These are phyloP conservation scores for Fusarium xylarioides DNA, from an alignment of 2,329 filamentous ascomycete species.

Conservation along the genomic window DNA sequence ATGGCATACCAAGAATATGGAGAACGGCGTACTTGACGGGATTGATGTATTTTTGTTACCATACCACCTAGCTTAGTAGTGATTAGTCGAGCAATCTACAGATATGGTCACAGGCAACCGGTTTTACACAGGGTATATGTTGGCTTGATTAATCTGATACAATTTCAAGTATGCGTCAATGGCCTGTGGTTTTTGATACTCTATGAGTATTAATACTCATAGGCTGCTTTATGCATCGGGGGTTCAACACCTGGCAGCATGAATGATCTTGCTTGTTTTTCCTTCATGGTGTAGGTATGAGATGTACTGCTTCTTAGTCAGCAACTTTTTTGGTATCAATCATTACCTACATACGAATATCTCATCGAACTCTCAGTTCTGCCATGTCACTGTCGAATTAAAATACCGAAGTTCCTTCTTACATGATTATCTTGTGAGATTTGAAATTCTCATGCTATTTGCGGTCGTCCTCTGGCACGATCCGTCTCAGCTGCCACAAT, in stretches of 20 bases:
- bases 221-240: not conserved
- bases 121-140: not conserved
- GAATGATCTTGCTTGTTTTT: not conserved
- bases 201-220: not conserved
- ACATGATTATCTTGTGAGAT: not conserved
- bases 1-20: not conserved
- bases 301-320: slow-evolving; percentile 32
- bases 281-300: not conserved
- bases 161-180: not conserved
- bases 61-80: slow-evolving; percentile 1
- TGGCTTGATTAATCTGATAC: not conserved
- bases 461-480: not conserved
- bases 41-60: not conserved
- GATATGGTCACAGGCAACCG: not conserved
- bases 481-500: slow-evolving; percentile 10
- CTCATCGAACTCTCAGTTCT: not conserved
- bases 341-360: slow-evolving; percentile 26
- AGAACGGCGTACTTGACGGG: slow-evolving; percentile 15
- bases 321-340: slow-evolving; percentile 28
- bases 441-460: not conserved
- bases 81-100: not conserved
- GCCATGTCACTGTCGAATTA: not conserved
- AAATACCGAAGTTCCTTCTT: not conserved
- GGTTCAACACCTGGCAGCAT: not conserved
- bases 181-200: not conserved